Conservation (phyloP, 306 rosid genomes). For the Medicago ruthenica region DNA sequence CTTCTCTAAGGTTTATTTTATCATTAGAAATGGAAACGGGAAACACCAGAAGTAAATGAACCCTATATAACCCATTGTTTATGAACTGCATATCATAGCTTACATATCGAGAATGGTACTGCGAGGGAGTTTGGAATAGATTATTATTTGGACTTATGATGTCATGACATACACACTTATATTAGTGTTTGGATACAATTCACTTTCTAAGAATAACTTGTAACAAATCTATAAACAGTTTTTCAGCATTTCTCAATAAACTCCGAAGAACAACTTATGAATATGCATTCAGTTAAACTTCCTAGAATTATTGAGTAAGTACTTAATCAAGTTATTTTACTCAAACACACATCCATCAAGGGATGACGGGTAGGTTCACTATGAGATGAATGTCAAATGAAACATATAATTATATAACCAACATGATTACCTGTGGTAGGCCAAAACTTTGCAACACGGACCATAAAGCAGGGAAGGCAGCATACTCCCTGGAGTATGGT, state of each 20-base stretch:
- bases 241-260: not conserved
- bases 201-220: not conserved
- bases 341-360: not conserved
- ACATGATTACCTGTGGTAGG: constrained; percentile 75
- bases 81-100: too few relatives aligned
- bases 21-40: too few relatives aligned
- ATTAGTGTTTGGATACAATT: not conserved
- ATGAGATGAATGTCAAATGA: constrained; percentile 20
- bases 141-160: too few relatives aligned
- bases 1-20: too few relatives aligned
- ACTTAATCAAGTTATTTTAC: not conserved
- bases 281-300: not conserved
- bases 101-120: too few relatives aligned
- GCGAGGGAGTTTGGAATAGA: too few relatives aligned
- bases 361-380: not conserved
- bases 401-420: constrained; percentile 8
- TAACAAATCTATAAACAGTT: not conserved
- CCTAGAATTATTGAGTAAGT: not conserved
- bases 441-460: constrained; percentile 90
- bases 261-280: not conserved
- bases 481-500: constrained; percentile 92
- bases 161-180: not conserved
- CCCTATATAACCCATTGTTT: too few relatives aligned
- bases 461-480: constrained; percentile 97
- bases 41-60: too few relatives aligned